phyloP scores from a whole-genome alignment of 306 rosid species.

The Prunus dulcis region DNA sequence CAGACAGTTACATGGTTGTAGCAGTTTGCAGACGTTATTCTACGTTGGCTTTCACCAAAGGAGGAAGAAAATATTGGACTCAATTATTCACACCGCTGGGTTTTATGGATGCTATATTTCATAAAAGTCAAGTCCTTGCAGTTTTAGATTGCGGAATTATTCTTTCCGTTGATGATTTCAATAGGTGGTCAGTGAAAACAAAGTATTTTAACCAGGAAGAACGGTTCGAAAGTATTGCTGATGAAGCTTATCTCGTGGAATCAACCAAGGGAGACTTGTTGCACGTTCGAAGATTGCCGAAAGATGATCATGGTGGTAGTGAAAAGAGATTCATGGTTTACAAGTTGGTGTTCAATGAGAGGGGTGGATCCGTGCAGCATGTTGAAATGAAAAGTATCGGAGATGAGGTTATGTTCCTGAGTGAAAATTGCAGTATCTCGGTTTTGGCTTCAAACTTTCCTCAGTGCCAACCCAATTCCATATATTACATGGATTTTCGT shows the following conservation, averaged over 20 bases:
- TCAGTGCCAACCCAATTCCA: not conserved
- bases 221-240: not conserved
- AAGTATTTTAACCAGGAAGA: not conserved
- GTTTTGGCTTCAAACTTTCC: not conserved
- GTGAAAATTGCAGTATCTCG: not conserved
- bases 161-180: not conserved
- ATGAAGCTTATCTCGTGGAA: not conserved
- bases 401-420: not conserved
- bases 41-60: not conserved
- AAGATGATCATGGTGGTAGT: no score
- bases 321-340: not conserved
- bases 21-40: not conserved
- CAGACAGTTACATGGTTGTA: not conserved
- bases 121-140: not conserved
- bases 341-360: not conserved
- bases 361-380: not conserved
- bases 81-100: no score
- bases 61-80: not conserved
- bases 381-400: not conserved
- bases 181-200: no score
- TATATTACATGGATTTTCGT: not conserved
- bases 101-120: not conserved
- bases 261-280: conserved; percentile 3
- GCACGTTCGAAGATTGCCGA: not conserved
- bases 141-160: not conserved